phyloP scores from a whole-genome alignment of 1,284 basidiomycete genomes.

The Ceratobasidium sp. region DNA sequence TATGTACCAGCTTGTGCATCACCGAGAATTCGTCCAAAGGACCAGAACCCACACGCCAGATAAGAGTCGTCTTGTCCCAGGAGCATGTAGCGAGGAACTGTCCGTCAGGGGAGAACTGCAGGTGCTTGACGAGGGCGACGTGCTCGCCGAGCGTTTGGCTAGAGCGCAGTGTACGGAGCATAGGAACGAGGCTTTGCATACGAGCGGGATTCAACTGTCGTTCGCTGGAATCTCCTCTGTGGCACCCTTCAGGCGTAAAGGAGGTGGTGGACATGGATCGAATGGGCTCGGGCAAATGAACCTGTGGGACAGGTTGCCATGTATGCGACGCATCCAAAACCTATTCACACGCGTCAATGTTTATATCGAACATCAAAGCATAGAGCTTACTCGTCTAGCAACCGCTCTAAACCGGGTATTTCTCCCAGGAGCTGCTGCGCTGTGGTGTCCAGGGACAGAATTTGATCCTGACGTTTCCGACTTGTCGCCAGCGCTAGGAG shows the following conservation, averaged over 20 bases:
- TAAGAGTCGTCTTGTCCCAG: conserved; percentile 31
- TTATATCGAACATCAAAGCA: no score
- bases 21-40: not conserved
- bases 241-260: conserved; percentile 2
- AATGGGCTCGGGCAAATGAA: not conserved
- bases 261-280: conserved; percentile 33
- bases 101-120: conserved; percentile 40
- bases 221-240: conserved; percentile 29
- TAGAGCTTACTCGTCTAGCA: conserved; percentile 22
- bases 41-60: conserved; percentile 25
- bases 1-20: conserved; percentile 15
- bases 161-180: conserved; percentile 19
- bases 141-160: conserved; percentile 16
- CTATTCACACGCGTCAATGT: not conserved
- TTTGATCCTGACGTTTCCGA: not conserved
- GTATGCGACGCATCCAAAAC: conserved; percentile 9
- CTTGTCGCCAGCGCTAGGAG: conserved; percentile 20
- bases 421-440: not conserved
- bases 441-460: not conserved
- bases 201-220: not conserved
- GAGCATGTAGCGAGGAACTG: conserved; percentile 28
- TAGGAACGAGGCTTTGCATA: conserved; percentile 9
- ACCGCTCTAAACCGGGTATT: not conserved
- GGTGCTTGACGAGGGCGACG: conserved; percentile 26
- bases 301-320: not conserved